Base-by-base conservation (phyloP, 805 yeast species). In the Lipomyces chichibuensis region DNA sequence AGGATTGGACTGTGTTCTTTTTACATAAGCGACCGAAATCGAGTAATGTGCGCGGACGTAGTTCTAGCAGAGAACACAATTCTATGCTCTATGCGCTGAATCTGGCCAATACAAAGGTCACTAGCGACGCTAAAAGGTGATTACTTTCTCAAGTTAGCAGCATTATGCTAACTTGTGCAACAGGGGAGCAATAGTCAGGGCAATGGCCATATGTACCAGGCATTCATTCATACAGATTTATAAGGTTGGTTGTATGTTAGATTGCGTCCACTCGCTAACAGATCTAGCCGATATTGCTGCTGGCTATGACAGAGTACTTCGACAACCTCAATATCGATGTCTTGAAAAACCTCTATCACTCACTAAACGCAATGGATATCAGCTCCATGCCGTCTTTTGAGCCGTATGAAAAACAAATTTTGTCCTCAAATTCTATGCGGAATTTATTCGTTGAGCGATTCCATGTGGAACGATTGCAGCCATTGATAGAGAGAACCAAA, bases 131-230 rank as follows among this genome's bases (percentile, higher is more conserved):
- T 62, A 80, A 80, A 62, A 80, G 63, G 63, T 53, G 23, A 13
- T 13, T 29, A n/a, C 20, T 3, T 17, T 11, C 20, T 32, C 17
- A 20, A 20, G 5, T 17, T 25, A 52, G 9, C 29, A 2, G 33
- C 35, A 49, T 3, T 29, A 55, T 20, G 23, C 33, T 23, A 25
- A 20, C 13, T 32, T 32, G 29, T 4, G 49, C 6, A n/a, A 8
- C 23, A 54, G 93, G 72, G 92, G 92, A 1, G 84, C 87, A 1
- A 77, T 79, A 20, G 87, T 89, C 65, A 85, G 84, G 73, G 80
- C 90, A 2, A 78, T 89, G 64, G 84, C 89, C 5, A 77, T 89
- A 9, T 83, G 88, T 1, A 86, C 92, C 1, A 78, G 81, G 14
- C 76, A 85, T 61, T 76, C 82, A 46, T 85, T 80, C 73, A 86